Evolutionary conservation across 1,139 yeast genomes (phyloP).

Genomic region (Pichia sp.): DNA sequence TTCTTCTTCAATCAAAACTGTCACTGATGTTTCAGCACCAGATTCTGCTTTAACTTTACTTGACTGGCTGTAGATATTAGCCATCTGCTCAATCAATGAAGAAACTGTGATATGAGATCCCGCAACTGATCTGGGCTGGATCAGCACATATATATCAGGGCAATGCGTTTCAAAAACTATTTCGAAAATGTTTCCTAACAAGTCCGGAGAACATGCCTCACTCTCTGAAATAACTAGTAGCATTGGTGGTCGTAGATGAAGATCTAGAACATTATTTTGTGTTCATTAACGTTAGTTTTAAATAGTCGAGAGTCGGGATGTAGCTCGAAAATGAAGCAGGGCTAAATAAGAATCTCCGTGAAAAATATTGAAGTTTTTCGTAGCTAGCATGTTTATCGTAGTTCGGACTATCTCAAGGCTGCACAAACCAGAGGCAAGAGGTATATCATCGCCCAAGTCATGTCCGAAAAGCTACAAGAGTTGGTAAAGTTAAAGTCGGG

Average conservation of each 20-base stretch:
- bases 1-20: slow-evolving; percentile 9
- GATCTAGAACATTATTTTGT: no score
- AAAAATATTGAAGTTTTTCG: background rate
- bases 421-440: no score
- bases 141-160: background rate
- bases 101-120: background rate
- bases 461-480: slow-evolving; percentile 24
- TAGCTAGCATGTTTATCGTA: background rate
- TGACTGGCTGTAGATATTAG: slow-evolving; percentile 7
- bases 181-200: slow-evolving; percentile 2
- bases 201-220: slow-evolving; percentile 4
- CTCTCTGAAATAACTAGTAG: slow-evolving; percentile 9
- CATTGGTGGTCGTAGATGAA: background rate
- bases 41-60: background rate
- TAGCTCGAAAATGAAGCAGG: background rate
- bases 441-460: background rate
- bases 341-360: background rate
- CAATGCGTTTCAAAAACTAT: background rate
- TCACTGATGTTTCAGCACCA: background rate
- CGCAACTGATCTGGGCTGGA: background rate
- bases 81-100: slow-evolving; percentile 7
- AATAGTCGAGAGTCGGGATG: background rate
- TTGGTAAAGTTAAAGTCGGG: slow-evolving; percentile 40
- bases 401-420: no score
- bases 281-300: no score